Evolutionary conservation across 202 grass and related monocot genomes (phyloP).

Genomic region (Carex arenaria): DNA sequence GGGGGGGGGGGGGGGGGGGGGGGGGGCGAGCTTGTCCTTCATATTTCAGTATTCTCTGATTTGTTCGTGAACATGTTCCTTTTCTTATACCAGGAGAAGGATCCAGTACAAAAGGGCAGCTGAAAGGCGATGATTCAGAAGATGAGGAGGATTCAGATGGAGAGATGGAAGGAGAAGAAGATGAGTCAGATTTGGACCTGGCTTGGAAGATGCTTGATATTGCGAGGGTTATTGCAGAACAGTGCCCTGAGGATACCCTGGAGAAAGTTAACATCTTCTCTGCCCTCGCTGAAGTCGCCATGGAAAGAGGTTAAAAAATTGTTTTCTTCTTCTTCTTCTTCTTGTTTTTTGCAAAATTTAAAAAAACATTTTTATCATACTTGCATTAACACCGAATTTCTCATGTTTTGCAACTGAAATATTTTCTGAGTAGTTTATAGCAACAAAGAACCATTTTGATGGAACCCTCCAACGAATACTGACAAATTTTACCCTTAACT

Average conservation of each 20-base stretch:
- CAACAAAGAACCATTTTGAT: not conserved
- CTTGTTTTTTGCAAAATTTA: not conserved
- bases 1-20: not conserved
- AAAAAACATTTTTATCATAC: not conserved
- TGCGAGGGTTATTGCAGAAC: slow-evolving; percentile 90
- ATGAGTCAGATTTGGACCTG: slow-evolving; percentile 90
- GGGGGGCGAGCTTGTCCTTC: not conserved
- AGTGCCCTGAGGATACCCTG: slow-evolving; percentile 44
- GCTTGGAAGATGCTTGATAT: slow-evolving; percentile 92
- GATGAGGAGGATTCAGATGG: slow-evolving; percentile 51
- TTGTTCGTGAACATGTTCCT: slow-evolving; percentile 1
- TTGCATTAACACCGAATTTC: not conserved
- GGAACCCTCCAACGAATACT: not conserved
- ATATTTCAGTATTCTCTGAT: not conserved
- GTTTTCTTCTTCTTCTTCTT: not conserved
- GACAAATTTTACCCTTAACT: not conserved
- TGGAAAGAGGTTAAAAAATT: slow-evolving; percentile 72
- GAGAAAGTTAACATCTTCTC: slow-evolving; percentile 82
- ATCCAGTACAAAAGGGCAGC: not conserved
- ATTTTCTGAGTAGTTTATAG: not conserved
- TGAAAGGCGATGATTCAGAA: slow-evolving; percentile 16
- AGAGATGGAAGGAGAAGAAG: slow-evolving; percentile 49
- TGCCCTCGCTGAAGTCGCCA: slow-evolving; percentile 72
- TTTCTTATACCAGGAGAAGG: slow-evolving; percentile 11
- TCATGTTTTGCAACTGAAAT: not conserved